A percentile compares a stretch with the other conserved stretches of the same genome.
Conservation (phyloP, 2,329 filamentous ascomycete species). For the Pseudogymnoascus verrucosus region DNA sequence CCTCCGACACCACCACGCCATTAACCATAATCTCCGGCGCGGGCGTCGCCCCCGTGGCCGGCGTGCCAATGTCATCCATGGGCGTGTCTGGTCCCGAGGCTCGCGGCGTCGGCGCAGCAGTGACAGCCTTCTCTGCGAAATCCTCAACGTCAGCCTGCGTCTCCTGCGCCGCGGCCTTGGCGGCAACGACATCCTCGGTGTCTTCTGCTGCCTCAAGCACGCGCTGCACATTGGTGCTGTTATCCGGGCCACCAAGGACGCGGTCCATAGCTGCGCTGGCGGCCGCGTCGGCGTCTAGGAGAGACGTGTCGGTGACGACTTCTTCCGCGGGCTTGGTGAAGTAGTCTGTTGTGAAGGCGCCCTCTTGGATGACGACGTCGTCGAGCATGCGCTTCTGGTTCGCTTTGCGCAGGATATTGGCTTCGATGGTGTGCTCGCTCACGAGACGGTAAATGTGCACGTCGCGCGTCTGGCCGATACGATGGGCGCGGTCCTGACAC, state of each 20-base stretch:
- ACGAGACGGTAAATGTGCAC: conserved; percentile 96
- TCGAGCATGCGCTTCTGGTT: conserved; percentile 97
- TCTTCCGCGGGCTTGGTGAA: conserved; percentile 69
- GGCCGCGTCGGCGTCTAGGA: conserved; percentile 59
- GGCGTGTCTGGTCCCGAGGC: conserved; percentile 22
- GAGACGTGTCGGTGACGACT: conserved; percentile 51
- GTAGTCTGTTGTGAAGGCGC: conserved; percentile 94
- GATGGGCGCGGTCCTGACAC: conserved; percentile 93
- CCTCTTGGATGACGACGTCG: conserved; percentile 96
- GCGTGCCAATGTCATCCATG: conserved; percentile 31
- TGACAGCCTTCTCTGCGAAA: conserved; percentile 59
- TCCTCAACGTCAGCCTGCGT: conserved; percentile 79
- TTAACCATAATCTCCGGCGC: conserved; percentile 11
- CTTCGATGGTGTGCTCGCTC: conserved; percentile 91
- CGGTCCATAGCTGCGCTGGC: conserved; percentile 79
- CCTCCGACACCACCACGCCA: conserved; percentile 21
- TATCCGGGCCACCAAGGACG: conserved; percentile 56
- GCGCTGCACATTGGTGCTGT: conserved; percentile 57
- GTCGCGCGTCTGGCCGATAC: conserved; percentile 94
- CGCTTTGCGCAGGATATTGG: conserved; percentile 92
- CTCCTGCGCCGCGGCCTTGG: conserved; percentile 80
- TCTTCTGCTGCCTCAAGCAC: conserved; percentile 89
- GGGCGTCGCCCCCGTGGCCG: conserved; percentile 29
- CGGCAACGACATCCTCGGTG: conserved; percentile 81
- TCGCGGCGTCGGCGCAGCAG: conserved; percentile 21